These are phyloP conservation scores for Apiospora marii DNA, from an alignment of 2,329 filamentous ascomycete species.

Conservation along the genomic window DNA sequence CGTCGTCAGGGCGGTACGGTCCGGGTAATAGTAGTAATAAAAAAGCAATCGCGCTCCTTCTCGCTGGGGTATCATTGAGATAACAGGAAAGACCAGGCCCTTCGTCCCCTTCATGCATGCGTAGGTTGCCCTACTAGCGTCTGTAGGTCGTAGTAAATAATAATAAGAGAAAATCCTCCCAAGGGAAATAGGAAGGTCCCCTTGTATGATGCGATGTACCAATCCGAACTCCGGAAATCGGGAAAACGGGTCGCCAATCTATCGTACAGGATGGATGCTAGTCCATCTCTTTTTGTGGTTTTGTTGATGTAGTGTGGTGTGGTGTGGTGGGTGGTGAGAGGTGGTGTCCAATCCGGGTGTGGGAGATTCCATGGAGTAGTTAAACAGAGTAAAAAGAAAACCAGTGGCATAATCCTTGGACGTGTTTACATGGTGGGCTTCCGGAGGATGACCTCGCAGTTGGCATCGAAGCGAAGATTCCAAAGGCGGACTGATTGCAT, in stretches of 20 bases:
- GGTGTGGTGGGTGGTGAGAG: neutral
- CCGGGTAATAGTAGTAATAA: neutral
- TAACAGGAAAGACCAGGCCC: conserved; percentile 21
- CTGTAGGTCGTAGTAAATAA: conserved; percentile 22
- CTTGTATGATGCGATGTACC: conserved; percentile 26
- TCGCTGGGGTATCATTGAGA: conserved; percentile 24
- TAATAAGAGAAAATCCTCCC: conserved; percentile 24
- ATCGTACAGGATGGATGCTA: conserved; percentile 25
- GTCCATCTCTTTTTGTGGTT: conserved; percentile 26
- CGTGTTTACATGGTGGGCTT: conserved; percentile 61
- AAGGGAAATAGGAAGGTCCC: conserved; percentile 24
- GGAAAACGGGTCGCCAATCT: conserved; percentile 26
- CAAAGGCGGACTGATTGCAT: conserved; percentile 90
- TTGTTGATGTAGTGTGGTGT: conserved; percentile 8
- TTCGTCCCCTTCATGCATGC: conserved; percentile 23
- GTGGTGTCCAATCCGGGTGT: conserved; percentile 6
- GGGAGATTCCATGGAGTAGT: conserved; percentile 6
- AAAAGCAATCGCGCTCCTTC: conserved; percentile 24
- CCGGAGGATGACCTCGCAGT: conserved; percentile 87
- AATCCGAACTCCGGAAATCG: conserved; percentile 24
- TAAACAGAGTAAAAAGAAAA: conserved; percentile 13
- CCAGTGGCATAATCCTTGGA: conserved; percentile 7
- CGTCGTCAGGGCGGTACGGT: neutral
- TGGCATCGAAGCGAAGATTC: conserved; percentile 94
- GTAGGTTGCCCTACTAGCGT: conserved; percentile 25